Evolutionary conservation across 805 yeast species (phyloP).

Genomic region (Ogataea angusta): DNA sequence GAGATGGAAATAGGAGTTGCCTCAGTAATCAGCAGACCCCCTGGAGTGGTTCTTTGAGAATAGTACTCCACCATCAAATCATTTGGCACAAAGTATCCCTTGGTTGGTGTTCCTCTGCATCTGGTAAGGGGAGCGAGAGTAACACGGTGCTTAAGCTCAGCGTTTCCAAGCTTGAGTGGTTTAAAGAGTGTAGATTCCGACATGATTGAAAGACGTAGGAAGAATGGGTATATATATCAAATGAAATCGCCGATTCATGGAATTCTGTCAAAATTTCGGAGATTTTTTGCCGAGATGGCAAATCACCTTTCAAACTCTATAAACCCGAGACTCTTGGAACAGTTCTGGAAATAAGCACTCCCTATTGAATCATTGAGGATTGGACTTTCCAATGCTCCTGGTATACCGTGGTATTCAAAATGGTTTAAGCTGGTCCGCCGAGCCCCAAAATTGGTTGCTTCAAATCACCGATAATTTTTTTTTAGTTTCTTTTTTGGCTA

Average conservation of each 20-base stretch:
- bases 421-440: too few relatives aligned
- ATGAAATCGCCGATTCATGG: neutral
- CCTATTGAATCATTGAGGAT: too few relatives aligned
- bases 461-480: too few relatives aligned
- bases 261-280: neutral
- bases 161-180: constrained; percentile 40
- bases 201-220: neutral
- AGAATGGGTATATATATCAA: neutral
- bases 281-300: too few relatives aligned
- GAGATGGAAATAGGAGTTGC: constrained; percentile 44
- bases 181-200: constrained; percentile 3
- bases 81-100: constrained; percentile 33
- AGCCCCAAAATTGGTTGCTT: too few relatives aligned
- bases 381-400: too few relatives aligned
- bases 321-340: too few relatives aligned
- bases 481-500: too few relatives aligned
- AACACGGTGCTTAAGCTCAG: constrained; percentile 36
- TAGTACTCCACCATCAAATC: constrained; percentile 49
- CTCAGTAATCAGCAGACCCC: constrained; percentile 60
- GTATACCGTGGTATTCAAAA: too few relatives aligned
- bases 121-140: constrained; percentile 51
- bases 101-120: constrained; percentile 33
- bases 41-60: constrained; percentile 50
- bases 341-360: too few relatives aligned
- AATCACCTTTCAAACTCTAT: too few relatives aligned